These are phyloP conservation scores for Wallacemonas sp. DNA, from an alignment of 208 protist genomes.

Conservation along the genomic window DNA sequence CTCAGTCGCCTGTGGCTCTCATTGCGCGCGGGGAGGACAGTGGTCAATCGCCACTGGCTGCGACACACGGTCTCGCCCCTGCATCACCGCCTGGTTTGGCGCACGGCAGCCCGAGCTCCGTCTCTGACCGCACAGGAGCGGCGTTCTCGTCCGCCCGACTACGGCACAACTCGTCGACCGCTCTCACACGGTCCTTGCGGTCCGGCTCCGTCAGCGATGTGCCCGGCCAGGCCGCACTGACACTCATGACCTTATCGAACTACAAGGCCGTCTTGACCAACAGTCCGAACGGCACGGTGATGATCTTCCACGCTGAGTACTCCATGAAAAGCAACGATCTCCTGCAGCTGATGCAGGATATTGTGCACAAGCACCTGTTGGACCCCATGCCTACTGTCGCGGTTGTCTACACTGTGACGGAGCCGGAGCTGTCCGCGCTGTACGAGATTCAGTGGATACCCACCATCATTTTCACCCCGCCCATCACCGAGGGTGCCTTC, in stretches of 20 bases:
- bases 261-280: slow-evolving; percentile 35
- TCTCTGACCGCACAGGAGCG: background rate
- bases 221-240: slow-evolving; percentile 5
- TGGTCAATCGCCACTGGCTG: no score
- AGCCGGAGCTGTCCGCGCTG: slow-evolving; percentile 77
- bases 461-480: slow-evolving; percentile 80
- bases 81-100: no score
- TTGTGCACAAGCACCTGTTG: slow-evolving; percentile 51
- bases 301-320: slow-evolving; percentile 87
- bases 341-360: slow-evolving; percentile 54
- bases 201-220: background rate
- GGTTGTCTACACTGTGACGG: slow-evolving; percentile 76
- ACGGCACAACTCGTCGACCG: no score
- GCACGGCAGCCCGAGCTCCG: background rate
- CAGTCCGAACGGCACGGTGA: slow-evolving; percentile 61
- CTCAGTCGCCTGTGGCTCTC: no score
- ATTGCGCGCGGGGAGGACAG: no score
- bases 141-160: background rate
- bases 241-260: slow-evolving; percentile 59
- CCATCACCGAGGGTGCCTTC: slow-evolving; percentile 15
- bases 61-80: background rate
- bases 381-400: slow-evolving; percentile 70
- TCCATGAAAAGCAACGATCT: slow-evolving; percentile 62
- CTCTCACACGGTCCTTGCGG: no score
- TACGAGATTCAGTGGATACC: slow-evolving; percentile 84